Evolutionary conservation across 1,139 yeast genomes (phyloP).

Genomic region (Saccharomyces hybrid): DNA sequence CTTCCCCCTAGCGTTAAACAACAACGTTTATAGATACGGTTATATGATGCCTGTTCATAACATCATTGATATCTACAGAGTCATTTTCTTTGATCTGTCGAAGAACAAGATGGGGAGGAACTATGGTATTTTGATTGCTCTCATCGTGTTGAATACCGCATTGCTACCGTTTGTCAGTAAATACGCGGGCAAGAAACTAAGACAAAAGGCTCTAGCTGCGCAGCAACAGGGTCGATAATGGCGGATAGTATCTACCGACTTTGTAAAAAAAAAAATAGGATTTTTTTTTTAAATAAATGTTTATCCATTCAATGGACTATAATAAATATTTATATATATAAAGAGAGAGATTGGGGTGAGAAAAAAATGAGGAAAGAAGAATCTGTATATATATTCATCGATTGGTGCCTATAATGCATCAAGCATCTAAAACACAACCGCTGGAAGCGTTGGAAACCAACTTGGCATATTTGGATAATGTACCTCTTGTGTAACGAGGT

Average conservation of each 20-base stretch:
- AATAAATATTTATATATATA: constrained; percentile 3
- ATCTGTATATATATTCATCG: not conserved
- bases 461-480: constrained; percentile 73
- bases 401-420: not conserved
- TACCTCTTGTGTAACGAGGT: constrained; percentile 86
- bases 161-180: constrained; percentile 39
- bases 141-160: constrained; percentile 45
- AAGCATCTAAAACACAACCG: constrained; percentile 83
- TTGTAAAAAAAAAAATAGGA: not conserved
- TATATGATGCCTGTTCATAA: constrained; percentile 59
- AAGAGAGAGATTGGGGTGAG: constrained; percentile 6
- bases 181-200: constrained; percentile 21
- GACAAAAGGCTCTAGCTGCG: constrained; percentile 1
- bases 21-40: constrained; percentile 51
- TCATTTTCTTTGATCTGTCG: constrained; percentile 47
- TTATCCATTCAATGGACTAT: constrained; percentile 28
- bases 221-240: no score
- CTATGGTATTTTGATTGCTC: constrained; percentile 46
- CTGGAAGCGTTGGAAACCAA: constrained; percentile 84
- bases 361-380: constrained; percentile 1
- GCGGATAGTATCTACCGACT: no score
- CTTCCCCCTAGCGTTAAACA: constrained; percentile 46
- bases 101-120: constrained; percentile 51
- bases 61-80: constrained; percentile 46
- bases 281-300: constrained; percentile 4